Evolutionary conservation across 176 grass and related monocot species (phyloP).

Genomic region (Echinochloa phyllopogon): DNA sequence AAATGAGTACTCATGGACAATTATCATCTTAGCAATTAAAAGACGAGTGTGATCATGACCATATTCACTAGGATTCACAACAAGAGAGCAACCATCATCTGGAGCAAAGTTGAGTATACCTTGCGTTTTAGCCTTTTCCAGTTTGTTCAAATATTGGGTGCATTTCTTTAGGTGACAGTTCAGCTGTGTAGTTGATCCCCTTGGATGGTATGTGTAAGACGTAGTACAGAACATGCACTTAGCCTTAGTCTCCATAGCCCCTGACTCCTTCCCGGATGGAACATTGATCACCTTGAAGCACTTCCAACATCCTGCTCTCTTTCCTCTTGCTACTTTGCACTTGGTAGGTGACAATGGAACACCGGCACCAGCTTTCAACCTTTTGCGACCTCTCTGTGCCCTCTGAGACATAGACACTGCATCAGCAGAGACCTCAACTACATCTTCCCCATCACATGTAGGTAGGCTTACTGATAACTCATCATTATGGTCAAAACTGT

Average conservation of each 20-base stretch:
- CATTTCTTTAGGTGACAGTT: not conserved
- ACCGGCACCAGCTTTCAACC: not conserved
- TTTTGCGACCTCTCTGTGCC: too few relatives aligned
- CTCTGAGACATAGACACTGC: too few relatives aligned
- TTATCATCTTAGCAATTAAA: too few relatives aligned
- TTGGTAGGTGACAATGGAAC: not conserved
- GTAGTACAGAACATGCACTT: not conserved
- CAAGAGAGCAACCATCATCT: too few relatives aligned
- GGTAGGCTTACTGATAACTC: too few relatives aligned
- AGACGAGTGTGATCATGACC: too few relatives aligned
- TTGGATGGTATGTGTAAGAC: not conserved
- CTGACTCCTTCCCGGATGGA: not conserved
- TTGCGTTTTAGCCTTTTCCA: conserved; percentile 6
- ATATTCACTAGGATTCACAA: too few relatives aligned
- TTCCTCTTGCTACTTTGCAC: not conserved
- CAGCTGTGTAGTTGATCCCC: not conserved
- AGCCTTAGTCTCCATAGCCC: not conserved
- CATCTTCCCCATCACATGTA: too few relatives aligned
- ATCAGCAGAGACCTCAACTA: too few relatives aligned
- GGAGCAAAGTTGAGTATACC: not conserved
- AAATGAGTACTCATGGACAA: too few relatives aligned
- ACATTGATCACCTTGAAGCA: not conserved
- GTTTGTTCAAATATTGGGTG: not conserved
- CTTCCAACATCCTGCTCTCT: not conserved
- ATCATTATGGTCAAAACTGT: too few relatives aligned